A percentile compares a stretch with the other conserved stretches of the same genome.
Evolutionary conservation across 345 rosid genomes (phyloP).

Genomic region (Acer negundo): DNA sequence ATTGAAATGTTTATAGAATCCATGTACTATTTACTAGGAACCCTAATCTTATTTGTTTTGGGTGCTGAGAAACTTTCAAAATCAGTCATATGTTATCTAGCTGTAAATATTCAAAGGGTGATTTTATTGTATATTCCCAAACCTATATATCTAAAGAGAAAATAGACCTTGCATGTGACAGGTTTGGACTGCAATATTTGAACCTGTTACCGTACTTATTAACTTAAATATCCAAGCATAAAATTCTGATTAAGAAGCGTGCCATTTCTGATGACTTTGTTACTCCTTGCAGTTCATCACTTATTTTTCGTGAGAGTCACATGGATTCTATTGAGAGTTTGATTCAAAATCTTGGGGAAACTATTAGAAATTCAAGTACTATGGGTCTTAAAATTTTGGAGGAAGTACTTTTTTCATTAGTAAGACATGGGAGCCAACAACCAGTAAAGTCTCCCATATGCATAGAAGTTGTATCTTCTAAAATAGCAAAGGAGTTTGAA

Average conservation of each 20-base stretch:
- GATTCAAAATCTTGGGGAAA: slow-evolving; percentile 33
- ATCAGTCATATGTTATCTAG: no score
- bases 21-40: no score
- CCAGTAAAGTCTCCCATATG: slow-evolving; percentile 17
- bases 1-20: no score
- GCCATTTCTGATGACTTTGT: slow-evolving; percentile 19
- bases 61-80: no score
- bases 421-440: slow-evolving; percentile 22
- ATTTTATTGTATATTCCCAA: not conserved
- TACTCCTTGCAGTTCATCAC: slow-evolving; percentile 11
- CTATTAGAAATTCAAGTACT: slow-evolving; percentile 31
- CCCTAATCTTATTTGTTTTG: no score
- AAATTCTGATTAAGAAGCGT: not conserved
- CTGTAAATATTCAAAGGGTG: no score
- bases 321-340: slow-evolving; percentile 26
- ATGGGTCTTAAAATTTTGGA: slow-evolving; percentile 37
- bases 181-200: not conserved
- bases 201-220: not conserved
- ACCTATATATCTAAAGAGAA: not conserved
- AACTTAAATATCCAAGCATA: not conserved
- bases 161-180: not conserved
- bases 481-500: slow-evolving; percentile 34
- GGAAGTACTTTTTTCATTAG: slow-evolving; percentile 37
- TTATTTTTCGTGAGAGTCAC: slow-evolving; percentile 16
- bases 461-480: slow-evolving; percentile 33